These are phyloP conservation scores for Heliophila coronopifolia DNA, from an alignment of 441 rosid species.

Conservation along the genomic window DNA sequence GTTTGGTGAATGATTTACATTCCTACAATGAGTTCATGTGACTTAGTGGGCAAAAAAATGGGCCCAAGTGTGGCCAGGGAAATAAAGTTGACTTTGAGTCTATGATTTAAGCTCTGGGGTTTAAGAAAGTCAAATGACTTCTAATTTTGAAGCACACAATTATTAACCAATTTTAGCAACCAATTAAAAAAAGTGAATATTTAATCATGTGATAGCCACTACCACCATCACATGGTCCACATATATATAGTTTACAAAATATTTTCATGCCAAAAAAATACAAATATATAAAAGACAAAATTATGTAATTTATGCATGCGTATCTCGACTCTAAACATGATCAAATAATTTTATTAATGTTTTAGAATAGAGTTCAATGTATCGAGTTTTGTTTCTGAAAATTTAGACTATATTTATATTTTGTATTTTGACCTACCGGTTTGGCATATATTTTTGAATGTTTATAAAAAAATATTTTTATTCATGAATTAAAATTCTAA, in stretches of 20 bases:
- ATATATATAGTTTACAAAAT: background rate
- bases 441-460: conserved; percentile 1
- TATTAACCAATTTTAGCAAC: background rate
- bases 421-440: background rate
- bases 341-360: background rate
- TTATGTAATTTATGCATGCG: conserved; percentile 1
- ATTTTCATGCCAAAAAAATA: conserved; percentile 9
- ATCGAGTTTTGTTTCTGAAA: conserved; percentile 11
- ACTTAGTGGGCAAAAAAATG: background rate
- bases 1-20: background rate
- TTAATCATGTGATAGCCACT: conserved; percentile 18
- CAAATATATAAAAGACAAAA: conserved; percentile 17
- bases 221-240: conserved; percentile 24
- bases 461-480: too few relatives aligned
- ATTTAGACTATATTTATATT: background rate
- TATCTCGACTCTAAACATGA: conserved; percentile 3
- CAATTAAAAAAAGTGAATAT: conserved; percentile 4
- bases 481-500: too few relatives aligned
- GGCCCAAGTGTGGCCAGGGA: conserved; percentile 1
- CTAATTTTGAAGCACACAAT: conserved; percentile 8
- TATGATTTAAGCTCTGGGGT: background rate
- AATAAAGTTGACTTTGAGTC: background rate
- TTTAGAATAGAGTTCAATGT: conserved; percentile 13
- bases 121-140: conserved; percentile 3
- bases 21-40: too few relatives aligned